These are phyloP conservation scores for Lodderomyces beijingensis DNA, from an alignment of 1,139 yeast genomes.

Conservation along the genomic window DNA sequence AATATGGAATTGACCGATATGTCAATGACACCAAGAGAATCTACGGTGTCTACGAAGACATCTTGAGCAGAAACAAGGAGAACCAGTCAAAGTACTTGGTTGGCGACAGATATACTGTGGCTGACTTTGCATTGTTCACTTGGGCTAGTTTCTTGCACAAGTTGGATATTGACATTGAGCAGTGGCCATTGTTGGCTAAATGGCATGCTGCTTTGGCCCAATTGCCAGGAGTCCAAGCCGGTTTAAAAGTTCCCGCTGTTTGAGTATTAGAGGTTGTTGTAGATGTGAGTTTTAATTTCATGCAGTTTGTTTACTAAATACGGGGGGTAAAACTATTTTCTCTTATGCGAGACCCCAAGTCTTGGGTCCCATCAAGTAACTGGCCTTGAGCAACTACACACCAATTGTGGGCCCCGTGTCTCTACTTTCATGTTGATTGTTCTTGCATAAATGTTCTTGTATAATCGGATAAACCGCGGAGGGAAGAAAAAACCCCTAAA, in stretches of 20 bases:
- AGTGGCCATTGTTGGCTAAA: slow-evolving; percentile 39
- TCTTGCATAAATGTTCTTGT: too few relatives aligned
- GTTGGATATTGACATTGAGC: slow-evolving; percentile 31
- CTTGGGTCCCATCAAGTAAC: too few relatives aligned
- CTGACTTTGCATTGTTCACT: slow-evolving; percentile 47
- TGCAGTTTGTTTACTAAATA: too few relatives aligned
- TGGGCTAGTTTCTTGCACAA: slow-evolving; percentile 23
- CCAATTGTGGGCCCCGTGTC: too few relatives aligned
- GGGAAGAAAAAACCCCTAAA: too few relatives aligned
- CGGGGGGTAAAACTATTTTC: too few relatives aligned
- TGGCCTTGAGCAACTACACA: too few relatives aligned
- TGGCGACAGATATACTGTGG: slow-evolving; percentile 35
- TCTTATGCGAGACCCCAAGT: too few relatives aligned
- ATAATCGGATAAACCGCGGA: too few relatives aligned
- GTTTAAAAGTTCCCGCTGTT: slow-evolving; percentile 16
- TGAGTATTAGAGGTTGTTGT: too few relatives aligned
- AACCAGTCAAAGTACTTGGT: slow-evolving; percentile 17
- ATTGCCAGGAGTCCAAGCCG: slow-evolving; percentile 36
- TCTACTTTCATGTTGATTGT: too few relatives aligned
- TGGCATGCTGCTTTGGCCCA: slow-evolving; percentile 42
- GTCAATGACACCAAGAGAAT: slow-evolving; percentile 47
- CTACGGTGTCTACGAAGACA: slow-evolving; percentile 48
- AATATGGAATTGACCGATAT: slow-evolving; percentile 51
- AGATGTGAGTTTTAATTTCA: too few relatives aligned
- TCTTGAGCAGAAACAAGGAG: slow-evolving; percentile 31